phyloP scores from a whole-genome alignment of 768 basidiomycete genomes.

The Pholiota molesta region DNA sequence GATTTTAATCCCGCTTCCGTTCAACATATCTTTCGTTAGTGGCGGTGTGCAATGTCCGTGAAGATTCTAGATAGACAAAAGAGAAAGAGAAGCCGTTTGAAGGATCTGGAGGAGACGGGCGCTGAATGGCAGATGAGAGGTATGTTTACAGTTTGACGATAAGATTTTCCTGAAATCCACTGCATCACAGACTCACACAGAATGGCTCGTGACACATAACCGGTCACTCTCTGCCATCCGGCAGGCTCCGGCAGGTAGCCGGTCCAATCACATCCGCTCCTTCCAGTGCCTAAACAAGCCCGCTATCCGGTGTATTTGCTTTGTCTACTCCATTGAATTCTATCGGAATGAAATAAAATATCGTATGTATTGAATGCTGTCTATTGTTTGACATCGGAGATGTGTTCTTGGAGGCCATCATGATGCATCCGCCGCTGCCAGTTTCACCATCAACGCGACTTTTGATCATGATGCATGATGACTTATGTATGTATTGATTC shows the following conservation, averaged over 20 bases:
- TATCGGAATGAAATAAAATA: too few species aligned
- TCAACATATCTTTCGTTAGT: constrained; percentile 43
- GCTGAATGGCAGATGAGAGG: background rate
- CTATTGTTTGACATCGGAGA: too few species aligned
- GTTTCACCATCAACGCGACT: background rate
- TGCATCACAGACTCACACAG: constrained; percentile 10
- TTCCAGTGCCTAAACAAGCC: too few species aligned
- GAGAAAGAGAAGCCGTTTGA: background rate
- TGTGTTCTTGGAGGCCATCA: background rate
- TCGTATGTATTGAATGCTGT: too few species aligned
- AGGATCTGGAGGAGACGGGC: constrained; percentile 1
- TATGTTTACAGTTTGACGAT: constrained; percentile 11
- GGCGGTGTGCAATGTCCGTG: background rate
- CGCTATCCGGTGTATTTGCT: too few species aligned
- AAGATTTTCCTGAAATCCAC: constrained; percentile 20
- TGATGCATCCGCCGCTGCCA: background rate
- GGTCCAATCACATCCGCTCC: background rate
- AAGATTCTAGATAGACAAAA: background rate
- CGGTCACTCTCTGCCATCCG: constrained; percentile 1
- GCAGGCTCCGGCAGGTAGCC: constrained; percentile 6
- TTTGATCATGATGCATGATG: too few species aligned
- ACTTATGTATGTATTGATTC: background rate
- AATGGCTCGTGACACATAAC: constrained; percentile 13
- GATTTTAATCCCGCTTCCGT: constrained; percentile 59
- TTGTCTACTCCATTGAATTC: background rate